Conservation (phyloP, 106 monocot genomes). For the Dioscorea dumetorum region DNA sequence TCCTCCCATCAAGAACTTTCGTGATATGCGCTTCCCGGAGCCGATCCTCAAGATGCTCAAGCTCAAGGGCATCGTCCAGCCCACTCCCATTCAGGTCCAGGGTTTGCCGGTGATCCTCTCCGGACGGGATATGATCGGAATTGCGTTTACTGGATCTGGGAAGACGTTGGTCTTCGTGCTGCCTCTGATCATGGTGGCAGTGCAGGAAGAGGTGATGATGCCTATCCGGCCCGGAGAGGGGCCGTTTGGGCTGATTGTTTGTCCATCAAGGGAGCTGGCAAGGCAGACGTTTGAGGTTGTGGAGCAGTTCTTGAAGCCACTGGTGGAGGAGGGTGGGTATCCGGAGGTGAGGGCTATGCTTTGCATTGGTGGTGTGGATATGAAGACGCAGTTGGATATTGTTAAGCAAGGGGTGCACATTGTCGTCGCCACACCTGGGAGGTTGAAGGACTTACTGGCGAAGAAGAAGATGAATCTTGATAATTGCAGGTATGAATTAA, state of each 20-base stretch:
- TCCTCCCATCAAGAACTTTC: slow-evolving; percentile 72
- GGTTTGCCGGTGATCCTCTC: slow-evolving; percentile 73
- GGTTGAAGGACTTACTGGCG: slow-evolving; percentile 87
- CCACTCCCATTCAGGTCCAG: slow-evolving; percentile 95
- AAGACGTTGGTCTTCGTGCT: slow-evolving; percentile 91
- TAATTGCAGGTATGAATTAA: slow-evolving; percentile 65
- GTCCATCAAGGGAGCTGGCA: slow-evolving; percentile 90
- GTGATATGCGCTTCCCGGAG: slow-evolving; percentile 69
- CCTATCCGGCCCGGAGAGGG: slow-evolving; percentile 87
- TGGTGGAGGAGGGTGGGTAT: slow-evolving; percentile 66
- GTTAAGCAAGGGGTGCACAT: slow-evolving; percentile 94
- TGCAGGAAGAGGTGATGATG: slow-evolving; percentile 94
- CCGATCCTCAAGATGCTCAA: slow-evolving; percentile 67
- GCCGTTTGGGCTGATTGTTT: slow-evolving; percentile 83
- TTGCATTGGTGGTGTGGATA: slow-evolving; percentile 95
- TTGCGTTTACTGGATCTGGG: slow-evolving; percentile 93
- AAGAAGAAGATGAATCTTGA: slow-evolving; percentile 99
- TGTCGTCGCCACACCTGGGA: slow-evolving; percentile 95
- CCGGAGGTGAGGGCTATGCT: slow-evolving; percentile 79
- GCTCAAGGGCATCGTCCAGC: slow-evolving; percentile 74
- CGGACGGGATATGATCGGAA: slow-evolving; percentile 96
- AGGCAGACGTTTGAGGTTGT: slow-evolving; percentile 85
- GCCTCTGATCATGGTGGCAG: slow-evolving; percentile 78
- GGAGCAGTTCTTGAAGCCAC: slow-evolving; percentile 59
- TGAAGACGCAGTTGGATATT: slow-evolving; percentile 81